Base-by-base conservation (phyloP, 2,329 filamentous ascomycete genomes). In the Fusarium haematococcum region DNA sequence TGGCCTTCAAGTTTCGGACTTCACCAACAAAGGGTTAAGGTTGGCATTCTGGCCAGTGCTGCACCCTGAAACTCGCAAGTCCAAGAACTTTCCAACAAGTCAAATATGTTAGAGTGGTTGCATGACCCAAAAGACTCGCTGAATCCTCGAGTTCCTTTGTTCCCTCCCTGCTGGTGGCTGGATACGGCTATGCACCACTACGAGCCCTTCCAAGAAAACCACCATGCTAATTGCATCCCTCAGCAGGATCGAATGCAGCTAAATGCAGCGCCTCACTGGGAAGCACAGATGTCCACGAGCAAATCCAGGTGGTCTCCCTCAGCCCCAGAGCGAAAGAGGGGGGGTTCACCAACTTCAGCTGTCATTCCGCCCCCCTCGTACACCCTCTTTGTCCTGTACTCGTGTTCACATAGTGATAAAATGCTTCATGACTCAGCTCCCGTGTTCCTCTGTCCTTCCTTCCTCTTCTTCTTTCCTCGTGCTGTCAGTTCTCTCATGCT, bases 391-490 rank as follows among this genome's bases (percentile, higher is more conserved):
- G 75, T 68, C 70, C 54, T 69, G 60, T 54, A 30, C 41, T 43
- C 39, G 48, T 65, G 35, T 68, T 60, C 27, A 65, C 60, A 50
- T 56, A 48, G 39, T 60, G 59, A 68, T 63, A 63, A 69, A 58
- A 54, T 33, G 41, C 43, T 72, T 66, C 74, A 66, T 78, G 74
- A 77, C 68, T 76, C 69, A 73, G 75, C 72, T 75, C 63, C 59
- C 58, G 50, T 58, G 16, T 37, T n/a, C 27, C 11, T 59, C 63
- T 41, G 35, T 48, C 59, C 56, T 66, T 64, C 58, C 58, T 60
- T 58, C 67, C 37, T 58, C 57, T 59, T 65, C 63, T 41, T n/a
- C 18, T 68, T 20, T 65, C 62, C 52, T 63, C 41, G 48, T 57
- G 35, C 43, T 60, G 50, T 43, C 41, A 63, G n/a, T 62, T 48